Conservation (phyloP, 2,329 filamentous ascomycete species). For the Cladosporium sp. region DNA sequence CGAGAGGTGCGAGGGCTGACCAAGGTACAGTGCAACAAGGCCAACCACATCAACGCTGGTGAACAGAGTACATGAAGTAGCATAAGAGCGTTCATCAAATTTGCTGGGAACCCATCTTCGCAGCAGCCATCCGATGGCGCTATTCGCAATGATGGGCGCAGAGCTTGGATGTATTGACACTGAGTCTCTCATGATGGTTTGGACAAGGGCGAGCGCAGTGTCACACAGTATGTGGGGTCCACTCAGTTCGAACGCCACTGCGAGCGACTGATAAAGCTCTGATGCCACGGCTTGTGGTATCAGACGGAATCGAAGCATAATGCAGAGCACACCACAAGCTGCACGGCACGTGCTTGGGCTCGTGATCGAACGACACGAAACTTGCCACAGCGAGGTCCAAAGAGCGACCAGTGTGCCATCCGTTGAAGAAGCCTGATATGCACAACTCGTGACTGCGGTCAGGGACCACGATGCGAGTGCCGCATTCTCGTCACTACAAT, state of each 20-base stretch:
- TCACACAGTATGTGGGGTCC: slow-evolving; percentile 77
- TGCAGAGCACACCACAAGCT: slow-evolving; percentile 65
- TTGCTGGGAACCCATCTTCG: slow-evolving; percentile 68
- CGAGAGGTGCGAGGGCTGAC: slow-evolving; percentile 35
- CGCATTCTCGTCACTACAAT: slow-evolving; percentile 58
- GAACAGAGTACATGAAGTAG: slow-evolving; percentile 57
- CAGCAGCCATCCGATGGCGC: slow-evolving; percentile 75
- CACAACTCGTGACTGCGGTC: slow-evolving; percentile 64
- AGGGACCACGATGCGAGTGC: slow-evolving; percentile 72
- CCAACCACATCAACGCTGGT: slow-evolving; percentile 60
- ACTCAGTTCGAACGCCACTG: slow-evolving; percentile 71
- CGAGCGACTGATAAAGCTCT: slow-evolving; percentile 64
- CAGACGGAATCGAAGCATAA: slow-evolving; percentile 60
- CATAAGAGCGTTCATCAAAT: slow-evolving; percentile 57
- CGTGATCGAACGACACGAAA: slow-evolving; percentile 63
- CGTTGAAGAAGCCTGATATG: slow-evolving; percentile 38
- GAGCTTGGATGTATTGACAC: slow-evolving; percentile 63
- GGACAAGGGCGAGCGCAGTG: slow-evolving; percentile 68
- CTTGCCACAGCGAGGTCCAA: slow-evolving; percentile 73
- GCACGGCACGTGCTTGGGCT: slow-evolving; percentile 66
- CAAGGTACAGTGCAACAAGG: slow-evolving; percentile 64
- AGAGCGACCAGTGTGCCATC: slow-evolving; percentile 37
- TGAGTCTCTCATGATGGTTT: slow-evolving; percentile 58
- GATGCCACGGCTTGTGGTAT: slow-evolving; percentile 61
- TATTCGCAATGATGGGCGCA: slow-evolving; percentile 60